Evolutionary conservation across 306 rosid species (phyloP), one percentile per base, ranked within the genome.

Genomic region (Sophora flavescens): DNA sequence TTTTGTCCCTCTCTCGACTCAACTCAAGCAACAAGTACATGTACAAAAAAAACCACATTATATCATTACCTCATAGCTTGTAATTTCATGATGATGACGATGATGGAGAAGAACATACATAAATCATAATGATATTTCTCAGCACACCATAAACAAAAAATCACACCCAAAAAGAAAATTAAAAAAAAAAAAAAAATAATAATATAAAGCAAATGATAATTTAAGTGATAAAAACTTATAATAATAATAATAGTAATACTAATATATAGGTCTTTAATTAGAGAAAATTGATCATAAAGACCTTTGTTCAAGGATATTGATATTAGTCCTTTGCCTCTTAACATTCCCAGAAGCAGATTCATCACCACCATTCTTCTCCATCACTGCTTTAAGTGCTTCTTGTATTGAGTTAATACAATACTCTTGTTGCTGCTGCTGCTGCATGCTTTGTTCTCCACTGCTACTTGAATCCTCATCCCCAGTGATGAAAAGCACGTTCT

Each of bases 261-360:
- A 64, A 39, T 45, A 63, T 62, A 8, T 33, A 18, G 62, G 58
- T 12, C 57, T 68, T 56, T 17, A 26, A 8, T 17, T 36, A 28
- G 17, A 44, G 26, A 61, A 53, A n/a, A 15, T 30, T 30, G 3
- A 67, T 39, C 60, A 83, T 83, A 81, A 70, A 71, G 91, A 84
- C 82, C 88, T 85, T 77, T 84, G 71, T 80, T 88, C 68, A 71
- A 91, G 85, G 82, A 89, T 81, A 88, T 85, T 93, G 61, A 85
- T 72, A 80, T 76, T 84, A 8, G 91, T 91, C 88, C 97, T 91
- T 88, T 91, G 98, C 30, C 98, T 89, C 86, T 93, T 93, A 58
- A 83, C 88, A 80, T 66, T 91, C 74, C 93, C 98, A 12, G 92
- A 78, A 65, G 89, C 80, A 15, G 93, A 85, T 30, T 80, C 87